phyloP scores from a whole-genome alignment of 345 rosid species.

The Eutrema japonicum region DNA sequence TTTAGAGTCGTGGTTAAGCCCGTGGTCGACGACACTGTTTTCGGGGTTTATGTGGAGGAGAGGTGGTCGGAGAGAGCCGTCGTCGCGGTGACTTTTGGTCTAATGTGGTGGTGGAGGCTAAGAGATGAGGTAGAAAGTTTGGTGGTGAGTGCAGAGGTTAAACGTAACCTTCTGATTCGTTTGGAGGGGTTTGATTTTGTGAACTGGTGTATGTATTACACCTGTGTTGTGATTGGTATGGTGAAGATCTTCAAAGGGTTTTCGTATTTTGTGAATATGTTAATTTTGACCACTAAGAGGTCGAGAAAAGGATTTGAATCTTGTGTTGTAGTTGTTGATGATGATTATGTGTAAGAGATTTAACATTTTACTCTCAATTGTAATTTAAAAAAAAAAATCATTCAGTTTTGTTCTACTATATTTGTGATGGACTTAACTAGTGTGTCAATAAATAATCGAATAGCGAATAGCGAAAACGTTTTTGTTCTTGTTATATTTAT shows the following conservation, averaged over 20 bases:
- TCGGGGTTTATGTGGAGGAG: conserved; percentile 46
- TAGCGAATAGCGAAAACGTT: no score
- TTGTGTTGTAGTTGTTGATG: conserved; percentile 7
- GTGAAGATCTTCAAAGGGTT: conserved; percentile 55
- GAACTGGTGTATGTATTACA: conserved; percentile 74
- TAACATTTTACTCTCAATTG: neutral
- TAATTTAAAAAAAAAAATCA: neutral
- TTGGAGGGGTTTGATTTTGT: conserved; percentile 49
- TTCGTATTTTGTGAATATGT: conserved; percentile 44
- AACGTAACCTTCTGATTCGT: conserved; percentile 43
- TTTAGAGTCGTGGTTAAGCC: conserved; percentile 66
- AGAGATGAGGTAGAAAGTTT: conserved; percentile 69
- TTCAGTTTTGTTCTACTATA: neutral
- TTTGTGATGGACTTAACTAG: neutral
- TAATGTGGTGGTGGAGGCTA: conserved; percentile 83
- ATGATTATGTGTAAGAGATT: conserved; percentile 39
- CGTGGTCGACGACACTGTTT: conserved; percentile 67
- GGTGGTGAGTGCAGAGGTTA: conserved; percentile 55
- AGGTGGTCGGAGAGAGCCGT: conserved; percentile 54
- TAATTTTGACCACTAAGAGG: conserved; percentile 42
- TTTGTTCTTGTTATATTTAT: no score
- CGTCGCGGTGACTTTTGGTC: conserved; percentile 57
- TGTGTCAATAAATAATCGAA: neutral
- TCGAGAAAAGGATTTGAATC: conserved; percentile 33
- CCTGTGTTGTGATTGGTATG: conserved; percentile 65